Percentiles rank a stretch among this genome's conserved stretches.
Evolutionary conservation across 1,284 basidiomycete species (phyloP).

Genomic region (Ceratobasidium sp.): DNA sequence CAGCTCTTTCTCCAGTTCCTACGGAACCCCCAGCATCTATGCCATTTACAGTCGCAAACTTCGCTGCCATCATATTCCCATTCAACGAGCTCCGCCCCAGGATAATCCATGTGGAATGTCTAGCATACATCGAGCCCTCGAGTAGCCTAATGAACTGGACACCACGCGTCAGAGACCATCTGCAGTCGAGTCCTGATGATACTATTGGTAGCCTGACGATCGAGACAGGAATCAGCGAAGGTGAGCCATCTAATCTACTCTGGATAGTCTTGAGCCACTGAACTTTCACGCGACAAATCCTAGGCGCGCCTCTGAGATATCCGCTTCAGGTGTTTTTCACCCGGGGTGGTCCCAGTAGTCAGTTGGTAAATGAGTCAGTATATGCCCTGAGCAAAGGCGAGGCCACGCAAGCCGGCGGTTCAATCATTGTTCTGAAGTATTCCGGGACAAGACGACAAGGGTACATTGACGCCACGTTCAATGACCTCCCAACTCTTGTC

Average conservation of each 20-base stretch:
- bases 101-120: slow-evolving; percentile 37
- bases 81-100: slow-evolving; percentile 64
- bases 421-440: slow-evolving; percentile 80
- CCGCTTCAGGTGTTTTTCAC: slow-evolving; percentile 81
- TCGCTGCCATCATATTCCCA: slow-evolving; percentile 74
- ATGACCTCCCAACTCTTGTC: slow-evolving; percentile 80
- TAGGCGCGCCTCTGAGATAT: slow-evolving; percentile 73
- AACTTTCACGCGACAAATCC: slow-evolving; percentile 50
- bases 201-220: slow-evolving; percentile 27
- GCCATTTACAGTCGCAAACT: slow-evolving; percentile 47
- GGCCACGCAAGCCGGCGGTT: slow-evolving; percentile 67
- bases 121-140: slow-evolving; percentile 62
- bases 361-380: slow-evolving; percentile 73
- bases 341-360: slow-evolving; percentile 54
- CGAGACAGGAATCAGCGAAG: slow-evolving; percentile 35
- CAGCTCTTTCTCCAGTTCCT: slow-evolving; percentile 17
- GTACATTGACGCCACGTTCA: slow-evolving; percentile 78
- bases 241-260: neutral
- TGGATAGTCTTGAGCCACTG: slow-evolving; percentile 58
- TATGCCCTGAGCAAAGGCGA: slow-evolving; percentile 80
- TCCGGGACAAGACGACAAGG: slow-evolving; percentile 67
- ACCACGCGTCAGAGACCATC: slow-evolving; percentile 60
- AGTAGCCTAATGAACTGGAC: slow-evolving; percentile 57
- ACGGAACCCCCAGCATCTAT: slow-evolving; percentile 23
- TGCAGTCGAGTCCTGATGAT: slow-evolving; percentile 58